phyloP scores from a whole-genome alignment of 129 eudicot species.

The Oenanthe sinensis region DNA sequence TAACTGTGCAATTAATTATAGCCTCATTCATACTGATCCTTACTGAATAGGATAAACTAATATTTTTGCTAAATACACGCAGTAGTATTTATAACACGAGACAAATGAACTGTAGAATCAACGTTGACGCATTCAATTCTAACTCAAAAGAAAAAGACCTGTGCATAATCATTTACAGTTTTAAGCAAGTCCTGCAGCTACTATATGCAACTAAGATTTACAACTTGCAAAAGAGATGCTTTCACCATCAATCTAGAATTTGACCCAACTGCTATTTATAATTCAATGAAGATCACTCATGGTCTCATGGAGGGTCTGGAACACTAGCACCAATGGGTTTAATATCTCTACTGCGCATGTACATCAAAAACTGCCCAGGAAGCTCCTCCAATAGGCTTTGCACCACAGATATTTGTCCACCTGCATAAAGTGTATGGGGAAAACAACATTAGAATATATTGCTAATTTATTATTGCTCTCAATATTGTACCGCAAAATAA shows the following conservation, averaged over 20 bases:
- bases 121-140: background rate
- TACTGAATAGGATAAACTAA: too few species aligned
- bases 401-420: conserved; percentile 61
- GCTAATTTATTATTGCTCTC: background rate
- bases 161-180: background rate
- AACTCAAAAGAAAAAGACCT: background rate
- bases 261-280: background rate
- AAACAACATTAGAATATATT: background rate
- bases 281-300: background rate
- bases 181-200: background rate
- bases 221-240: background rate
- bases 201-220: background rate
- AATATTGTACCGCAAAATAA: background rate
- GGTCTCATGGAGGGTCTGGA: background rate
- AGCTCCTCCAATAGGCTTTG: conserved; percentile 79
- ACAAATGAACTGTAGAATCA: background rate
- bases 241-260: background rate
- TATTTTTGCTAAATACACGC: too few species aligned
- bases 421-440: conserved; percentile 26
- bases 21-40: too few species aligned
- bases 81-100: too few species aligned
- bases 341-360: conserved; percentile 77
- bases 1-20: too few species aligned
- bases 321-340: conserved; percentile 30
- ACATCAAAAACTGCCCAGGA: conserved; percentile 81